Evolutionary conservation across 192 early-diverging fungal species (phyloP), one percentile per base, ranked within the genome.

Genomic region (Gonapodya prolifera): DNA sequence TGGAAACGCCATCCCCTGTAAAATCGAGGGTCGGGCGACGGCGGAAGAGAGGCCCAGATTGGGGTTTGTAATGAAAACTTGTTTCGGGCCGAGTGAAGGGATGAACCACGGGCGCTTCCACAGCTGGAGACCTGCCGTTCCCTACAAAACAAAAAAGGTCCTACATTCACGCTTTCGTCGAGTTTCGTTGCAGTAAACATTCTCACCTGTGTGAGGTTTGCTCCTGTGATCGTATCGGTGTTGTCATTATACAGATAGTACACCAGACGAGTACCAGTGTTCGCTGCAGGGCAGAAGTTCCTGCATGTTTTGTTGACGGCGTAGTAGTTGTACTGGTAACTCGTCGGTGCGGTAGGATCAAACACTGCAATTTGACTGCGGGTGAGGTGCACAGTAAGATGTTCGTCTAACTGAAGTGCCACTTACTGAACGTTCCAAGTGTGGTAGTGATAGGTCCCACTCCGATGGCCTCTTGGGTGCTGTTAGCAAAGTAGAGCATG

Each of bases 241-340:
- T 8, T 61, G 45, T 61, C 45, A 23, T 61, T 61, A 23, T 61
- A 61, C 8, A 61, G 45, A 61, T 61, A 61, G 45, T 61, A 61
- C 23, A 61, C 45, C 45, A 61, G 45, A 61, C 45, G 45, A 61
- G 45, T 61, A 61, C 45, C 45, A 61, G 45, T 61, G 45, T 61
- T 61, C 45, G 45, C 45, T 16, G 23, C 23, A 61, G 45, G 45
- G 23, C 45, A 61, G 45, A 61, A 61, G 23, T 61, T 61, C 45
- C 23, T 61, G 45, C 45, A 61, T 23, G 45, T 61, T 61, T 61
- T 61, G 45, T 61, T 61, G 45, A 61, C 8, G 8, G 45, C 45
- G 45, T 61, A 61, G 45, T 61, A 61, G 45, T 61, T 61, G 45
- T 61, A 61, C 45, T 61, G 45, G 45, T 61, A 61, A 61, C 45